Conservation (phyloP, 352 stramenopile species). For the Globisporangium cystogenes region DNA sequence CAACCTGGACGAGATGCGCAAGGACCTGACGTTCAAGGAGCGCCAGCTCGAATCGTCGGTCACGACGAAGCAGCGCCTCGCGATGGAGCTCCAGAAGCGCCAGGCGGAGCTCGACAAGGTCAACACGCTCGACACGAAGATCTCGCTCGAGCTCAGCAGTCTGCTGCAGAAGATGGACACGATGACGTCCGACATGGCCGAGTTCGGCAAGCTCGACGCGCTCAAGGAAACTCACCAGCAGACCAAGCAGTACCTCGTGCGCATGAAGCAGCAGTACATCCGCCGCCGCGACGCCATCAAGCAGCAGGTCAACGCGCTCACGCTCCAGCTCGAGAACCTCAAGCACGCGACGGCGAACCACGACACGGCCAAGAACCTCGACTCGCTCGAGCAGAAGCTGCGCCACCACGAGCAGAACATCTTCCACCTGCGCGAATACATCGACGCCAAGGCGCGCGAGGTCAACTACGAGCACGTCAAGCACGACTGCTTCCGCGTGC, state of each 20-base stretch:
- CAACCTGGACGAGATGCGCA: conserved; percentile 84
- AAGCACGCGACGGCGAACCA: conserved; percentile 69
- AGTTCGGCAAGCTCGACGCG: conserved; percentile 86
- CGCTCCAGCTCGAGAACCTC: conserved; percentile 62
- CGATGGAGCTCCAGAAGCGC: conserved; percentile 83
- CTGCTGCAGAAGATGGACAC: conserved; percentile 83
- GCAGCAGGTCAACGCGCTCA: conserved; percentile 68
- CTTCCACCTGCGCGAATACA: conserved; percentile 87
- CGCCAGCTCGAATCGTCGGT: conserved; percentile 88
- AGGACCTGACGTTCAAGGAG: conserved; percentile 90
- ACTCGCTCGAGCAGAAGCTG: conserved; percentile 87
- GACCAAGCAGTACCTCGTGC: conserved; percentile 74
- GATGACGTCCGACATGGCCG: conserved; percentile 84
- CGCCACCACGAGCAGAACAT: conserved; percentile 91
- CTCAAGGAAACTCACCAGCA: conserved; percentile 73
- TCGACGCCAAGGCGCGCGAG: conserved; percentile 85
- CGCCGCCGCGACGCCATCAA: conserved; percentile 80
- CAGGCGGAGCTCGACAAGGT: conserved; percentile 89
- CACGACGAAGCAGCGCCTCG: conserved; percentile 83
- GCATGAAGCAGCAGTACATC: conserved; percentile 82
- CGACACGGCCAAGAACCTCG: conserved; percentile 74
- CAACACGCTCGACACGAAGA: conserved; percentile 88
- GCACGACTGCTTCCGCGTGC: conserved; percentile 67
- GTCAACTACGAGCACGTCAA: conserved; percentile 88
- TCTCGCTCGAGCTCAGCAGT: conserved; percentile 75